Base-by-base conservation (phyloP, 331 rosid species). In the Cydonia oblonga region DNA sequence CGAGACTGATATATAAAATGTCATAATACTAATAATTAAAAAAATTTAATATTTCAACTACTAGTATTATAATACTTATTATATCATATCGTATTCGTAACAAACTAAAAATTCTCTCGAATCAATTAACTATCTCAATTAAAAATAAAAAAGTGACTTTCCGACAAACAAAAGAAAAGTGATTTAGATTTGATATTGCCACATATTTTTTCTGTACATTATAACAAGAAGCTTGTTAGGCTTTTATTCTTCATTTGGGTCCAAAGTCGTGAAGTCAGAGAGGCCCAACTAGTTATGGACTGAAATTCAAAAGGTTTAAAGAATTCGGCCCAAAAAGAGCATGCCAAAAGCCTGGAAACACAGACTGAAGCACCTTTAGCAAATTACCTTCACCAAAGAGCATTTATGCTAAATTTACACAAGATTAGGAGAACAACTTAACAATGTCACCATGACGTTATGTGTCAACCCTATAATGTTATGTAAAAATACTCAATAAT, bases 391-490 rank as follows among this genome's bases (percentile, higher is more conserved):
- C 42, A 16, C 20, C 54, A 3, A 49, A 49, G 6, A 49, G 20
- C 54, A 49, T 49, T 16, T 49, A 49, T 18, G 54, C 54, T 49
- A 18, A 16, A 49, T 16, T 49, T 49, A 49, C 20, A 49, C 7
- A 49, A 49, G 54, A 16, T 15, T 16, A 6, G 20, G 0, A 49
- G 9, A 49, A 18, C 20, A 49, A 49, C 2, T 49, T 49, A 49
- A 49, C 54, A 49, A 49, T 2, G 9, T 6, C 4, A 0, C 0
- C 7, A 6, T 2, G 0, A 0, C 0, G 9, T 6, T 18, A 0
- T 16, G 3, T 6, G 1, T 46, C 3, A 46, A 46, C 2, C 19
- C 0, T 46, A 46, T 8, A 15, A 46, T 46, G 3, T 15, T 46
- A 46, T 5, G 0, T 46, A 15, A 46, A 46, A 44, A 49, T 16